These are phyloP conservation scores for Platanus orientalis DNA, from an alignment of 164 flowering plant species.

Conservation along the genomic window DNA sequence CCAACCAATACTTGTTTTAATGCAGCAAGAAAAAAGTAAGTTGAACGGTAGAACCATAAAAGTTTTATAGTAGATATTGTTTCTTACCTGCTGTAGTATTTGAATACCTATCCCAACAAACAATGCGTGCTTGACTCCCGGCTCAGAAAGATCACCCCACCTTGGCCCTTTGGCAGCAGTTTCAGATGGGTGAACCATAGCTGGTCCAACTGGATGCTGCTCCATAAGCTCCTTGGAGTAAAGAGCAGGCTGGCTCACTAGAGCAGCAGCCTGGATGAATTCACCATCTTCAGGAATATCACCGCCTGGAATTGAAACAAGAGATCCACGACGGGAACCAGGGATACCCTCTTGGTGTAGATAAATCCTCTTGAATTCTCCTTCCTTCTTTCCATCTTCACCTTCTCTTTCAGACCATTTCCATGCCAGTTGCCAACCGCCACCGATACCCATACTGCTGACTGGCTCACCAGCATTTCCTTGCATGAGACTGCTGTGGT, in stretches of 20 bases:
- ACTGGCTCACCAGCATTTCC: slow-evolving; percentile 36
- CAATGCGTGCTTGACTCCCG: slow-evolving; percentile 59
- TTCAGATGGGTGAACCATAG: slow-evolving; percentile 51
- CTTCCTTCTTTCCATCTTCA: slow-evolving; percentile 44
- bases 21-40: not conserved
- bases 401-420: slow-evolving; percentile 46
- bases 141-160: slow-evolving; percentile 45
- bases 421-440: slow-evolving; percentile 67
- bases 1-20: too few relatives aligned
- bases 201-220: slow-evolving; percentile 48
- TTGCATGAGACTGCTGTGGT: slow-evolving; percentile 33
- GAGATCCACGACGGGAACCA: slow-evolving; percentile 45
- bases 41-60: not conserved
- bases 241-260: slow-evolving; percentile 55
- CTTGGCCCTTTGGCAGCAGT: slow-evolving; percentile 32
- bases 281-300: slow-evolving; percentile 33
- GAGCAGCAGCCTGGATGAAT: slow-evolving; percentile 48
- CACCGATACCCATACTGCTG: slow-evolving; percentile 50
- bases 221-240: slow-evolving; percentile 41
- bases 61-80: not conserved
- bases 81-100: slow-evolving; percentile 54
- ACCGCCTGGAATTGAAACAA: slow-evolving; percentile 44
- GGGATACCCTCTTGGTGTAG: slow-evolving; percentile 44
- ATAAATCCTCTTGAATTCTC: slow-evolving; percentile 53
- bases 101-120: slow-evolving; percentile 56